These are phyloP conservation scores for Bipolaris victoriae DNA, from an alignment of 2,329 filamentous ascomycete genomes.

Conservation along the genomic window DNA sequence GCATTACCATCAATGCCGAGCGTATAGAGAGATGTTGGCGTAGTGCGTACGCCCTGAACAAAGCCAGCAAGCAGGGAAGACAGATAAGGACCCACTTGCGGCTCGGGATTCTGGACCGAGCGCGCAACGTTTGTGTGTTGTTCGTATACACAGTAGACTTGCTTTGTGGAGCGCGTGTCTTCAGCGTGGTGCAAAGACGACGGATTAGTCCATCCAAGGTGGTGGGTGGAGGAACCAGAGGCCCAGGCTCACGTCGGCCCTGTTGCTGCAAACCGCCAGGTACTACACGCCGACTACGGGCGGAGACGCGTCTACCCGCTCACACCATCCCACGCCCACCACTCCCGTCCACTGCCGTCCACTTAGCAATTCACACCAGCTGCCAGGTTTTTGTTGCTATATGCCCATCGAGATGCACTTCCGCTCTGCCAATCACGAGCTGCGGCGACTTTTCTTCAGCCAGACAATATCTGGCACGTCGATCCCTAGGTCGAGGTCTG, in stretches of 20 bases:
- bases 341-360: not conserved
- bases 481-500: not conserved
- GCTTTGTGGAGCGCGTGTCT: not conserved
- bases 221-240: not conserved
- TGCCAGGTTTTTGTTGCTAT: not conserved
- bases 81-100: not conserved
- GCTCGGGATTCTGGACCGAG: not conserved
- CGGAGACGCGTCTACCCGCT: conserved; percentile 1
- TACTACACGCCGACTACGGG: not conserved
- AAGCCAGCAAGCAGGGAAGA: not conserved
- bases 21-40: no score
- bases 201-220: not conserved
- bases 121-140: not conserved
- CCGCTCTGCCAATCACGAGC: not conserved
- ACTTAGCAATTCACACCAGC: not conserved
- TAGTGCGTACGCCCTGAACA: no score
- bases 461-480: not conserved
- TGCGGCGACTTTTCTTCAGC: not conserved
- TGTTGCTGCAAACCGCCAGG: conserved; percentile 10
- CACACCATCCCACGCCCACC: not conserved
- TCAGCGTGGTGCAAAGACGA: not conserved
- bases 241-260: conserved; percentile 14
- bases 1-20: not conserved
- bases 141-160: not conserved
- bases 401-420: not conserved